Evolutionary conservation across 1,284 basidiomycete species (phyloP).

Genomic region (Leccinum angustisporum): DNA sequence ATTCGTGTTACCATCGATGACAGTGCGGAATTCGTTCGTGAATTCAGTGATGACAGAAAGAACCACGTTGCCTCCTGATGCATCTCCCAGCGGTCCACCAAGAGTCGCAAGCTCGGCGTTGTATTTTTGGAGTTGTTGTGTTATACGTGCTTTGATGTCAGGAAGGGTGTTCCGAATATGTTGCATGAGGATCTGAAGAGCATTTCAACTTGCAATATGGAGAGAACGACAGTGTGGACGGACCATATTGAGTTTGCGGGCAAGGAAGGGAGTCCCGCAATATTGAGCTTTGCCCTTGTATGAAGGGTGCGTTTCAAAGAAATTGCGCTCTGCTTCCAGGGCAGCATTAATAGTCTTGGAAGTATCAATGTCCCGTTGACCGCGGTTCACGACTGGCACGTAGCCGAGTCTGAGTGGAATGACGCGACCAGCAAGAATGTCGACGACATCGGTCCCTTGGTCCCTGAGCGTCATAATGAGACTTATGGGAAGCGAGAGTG

Average conservation of each 20-base stretch:
- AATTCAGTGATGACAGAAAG: conserved; percentile 97
- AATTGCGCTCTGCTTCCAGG: conserved; percentile 86
- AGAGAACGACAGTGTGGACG: conserved; percentile 20
- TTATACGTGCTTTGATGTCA: conserved; percentile 94
- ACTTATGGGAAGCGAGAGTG: conserved; percentile 1
- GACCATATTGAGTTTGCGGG: conserved; percentile 94
- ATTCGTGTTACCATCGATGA: conserved; percentile 96
- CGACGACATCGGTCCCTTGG: conserved; percentile 94
- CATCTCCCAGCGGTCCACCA: conserved; percentile 85
- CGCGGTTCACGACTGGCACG: conserved; percentile 97
- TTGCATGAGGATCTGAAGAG: conserved; percentile 88
- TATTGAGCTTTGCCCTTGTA: conserved; percentile 94
- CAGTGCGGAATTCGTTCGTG: conserved; percentile 92
- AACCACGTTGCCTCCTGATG: conserved; percentile 85
- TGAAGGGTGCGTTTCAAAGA: conserved; percentile 91
- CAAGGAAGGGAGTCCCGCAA: conserved; percentile 97
- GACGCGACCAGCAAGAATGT: conserved; percentile 95
- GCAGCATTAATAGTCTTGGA: conserved; percentile 84
- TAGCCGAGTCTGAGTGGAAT: conserved; percentile 96
- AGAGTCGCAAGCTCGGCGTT: conserved; percentile 82
- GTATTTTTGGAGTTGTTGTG: conserved; percentile 84
- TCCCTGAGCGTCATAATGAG: conserved; percentile 59
- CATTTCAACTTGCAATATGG: conserved; percentile 8
- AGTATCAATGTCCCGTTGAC: conserved; percentile 93
- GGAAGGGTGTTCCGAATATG: conserved; percentile 96